Base-by-base conservation (phyloP, 2,329 filamentous ascomycete genomes). In the Penicillium sp. region DNA sequence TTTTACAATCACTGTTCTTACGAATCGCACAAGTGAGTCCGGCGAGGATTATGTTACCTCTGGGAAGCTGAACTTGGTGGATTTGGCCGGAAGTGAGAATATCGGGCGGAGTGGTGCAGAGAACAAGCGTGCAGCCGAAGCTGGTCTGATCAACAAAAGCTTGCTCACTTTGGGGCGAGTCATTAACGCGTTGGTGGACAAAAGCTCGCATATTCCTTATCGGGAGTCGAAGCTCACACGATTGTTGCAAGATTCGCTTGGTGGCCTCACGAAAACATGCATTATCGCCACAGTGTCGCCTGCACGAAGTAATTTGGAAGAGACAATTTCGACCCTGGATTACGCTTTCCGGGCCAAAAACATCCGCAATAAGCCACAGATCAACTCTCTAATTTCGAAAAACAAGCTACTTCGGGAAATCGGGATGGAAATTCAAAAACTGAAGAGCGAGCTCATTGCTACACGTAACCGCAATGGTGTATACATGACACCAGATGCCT, bases 331-430 rank as follows among this genome's bases (percentile, higher is more conserved):
- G 0, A 99, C 95, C 0, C 82, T 99, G 1, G 94, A 99, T 72
- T 99, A 99, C 70, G 95, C 94, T 11, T 97, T 97, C 76, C 85
- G 94, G 45, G 94, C 94, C 15, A 99, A 99, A 79, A 97, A 99
- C 65, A 99, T 99, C 67, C 89, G 90, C 48, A 99, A 99, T 75
- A 97, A 97, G 75, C 95, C 94, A 0, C 94, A 99, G 69, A 82
- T 96, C 66, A 99, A 97, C 74, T 89, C 91, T 47, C 84, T 90
- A 69, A 85, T 97, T 61, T 92, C 90, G 60, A 99, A 97, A 75
- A 96, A 94, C 76, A 96, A 91, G 3, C 75, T 99, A 12, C 81
- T 99, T 11, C 88, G 85, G 56, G 94, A 99, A 62, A 96, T 96
- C 61, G 94, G 93, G 0, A 79, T 82, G 23, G 94, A 99, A 70